Evolutionary conservation across 2,329 filamentous ascomycete species (phyloP).

Genomic region (Eutypella sp.): DNA sequence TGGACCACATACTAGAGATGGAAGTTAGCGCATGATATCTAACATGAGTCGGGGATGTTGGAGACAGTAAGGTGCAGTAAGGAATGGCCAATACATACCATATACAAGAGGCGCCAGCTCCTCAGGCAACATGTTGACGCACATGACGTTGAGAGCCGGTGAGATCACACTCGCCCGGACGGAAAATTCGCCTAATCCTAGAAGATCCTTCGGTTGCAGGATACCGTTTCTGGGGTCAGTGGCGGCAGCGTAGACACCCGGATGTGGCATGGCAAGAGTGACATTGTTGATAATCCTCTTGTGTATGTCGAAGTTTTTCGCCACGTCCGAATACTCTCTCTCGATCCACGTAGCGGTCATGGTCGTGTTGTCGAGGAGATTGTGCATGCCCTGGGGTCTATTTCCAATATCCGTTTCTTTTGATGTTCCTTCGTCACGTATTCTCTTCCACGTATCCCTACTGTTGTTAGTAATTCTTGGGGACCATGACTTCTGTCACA

Average conservation of each 20-base stretch:
- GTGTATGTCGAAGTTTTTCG: constrained; percentile 41
- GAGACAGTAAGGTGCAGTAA: background rate
- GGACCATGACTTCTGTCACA: background rate
- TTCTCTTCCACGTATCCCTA: constrained; percentile 46
- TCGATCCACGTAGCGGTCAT: constrained; percentile 67
- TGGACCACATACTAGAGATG: background rate
- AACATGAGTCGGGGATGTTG: background rate
- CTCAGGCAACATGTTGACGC: constrained; percentile 55
- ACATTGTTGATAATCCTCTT: constrained; percentile 67
- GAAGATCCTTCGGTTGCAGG: constrained; percentile 61
- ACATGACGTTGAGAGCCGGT: constrained; percentile 67
- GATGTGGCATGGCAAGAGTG: constrained; percentile 72
- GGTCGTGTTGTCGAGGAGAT: constrained; percentile 69
- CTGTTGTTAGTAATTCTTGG: constrained; percentile 20
- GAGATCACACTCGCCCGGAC: constrained; percentile 65
- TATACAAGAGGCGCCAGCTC: constrained; percentile 62
- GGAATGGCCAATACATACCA: background rate
- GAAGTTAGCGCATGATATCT: background rate
- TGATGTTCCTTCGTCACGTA: constrained; percentile 38
- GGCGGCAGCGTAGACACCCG: constrained; percentile 60
- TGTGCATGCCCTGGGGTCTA: constrained; percentile 56
- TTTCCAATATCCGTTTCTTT: constrained; percentile 33
- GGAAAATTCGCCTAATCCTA: constrained; percentile 63
- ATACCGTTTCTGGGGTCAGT: constrained; percentile 58
- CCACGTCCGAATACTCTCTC: constrained; percentile 45